Evolutionary conservation across 139 green algal species (phyloP).

Genomic region (Choricystis sp.): DNA sequence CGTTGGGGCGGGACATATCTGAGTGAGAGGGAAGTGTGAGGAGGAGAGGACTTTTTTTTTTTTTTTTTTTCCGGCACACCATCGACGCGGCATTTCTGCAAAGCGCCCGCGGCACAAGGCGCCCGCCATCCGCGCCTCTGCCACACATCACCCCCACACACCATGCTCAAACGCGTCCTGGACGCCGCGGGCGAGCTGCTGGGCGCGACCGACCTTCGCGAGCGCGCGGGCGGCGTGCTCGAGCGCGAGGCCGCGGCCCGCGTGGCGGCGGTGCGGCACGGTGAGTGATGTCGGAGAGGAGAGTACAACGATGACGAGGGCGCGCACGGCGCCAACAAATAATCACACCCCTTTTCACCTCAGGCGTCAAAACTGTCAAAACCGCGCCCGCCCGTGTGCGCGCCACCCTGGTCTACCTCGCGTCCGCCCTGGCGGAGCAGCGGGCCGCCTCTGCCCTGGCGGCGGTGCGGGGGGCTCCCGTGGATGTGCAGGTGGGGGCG

Average conservation of each 20-base stretch:
- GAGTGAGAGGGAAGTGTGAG: neutral
- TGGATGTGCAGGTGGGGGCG: slow-evolving; percentile 39
- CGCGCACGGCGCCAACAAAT: no score
- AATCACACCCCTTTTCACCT: no score
- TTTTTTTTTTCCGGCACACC: no score
- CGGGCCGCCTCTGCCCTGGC: neutral
- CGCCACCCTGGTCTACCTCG: neutral
- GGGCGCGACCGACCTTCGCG: neutral
- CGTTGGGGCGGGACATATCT: neutral
- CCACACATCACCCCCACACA: no score
- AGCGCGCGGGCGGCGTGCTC: neutral
- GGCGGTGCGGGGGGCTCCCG: slow-evolving; percentile 23
- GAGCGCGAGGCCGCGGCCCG: neutral
- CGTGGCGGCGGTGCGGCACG: neutral
- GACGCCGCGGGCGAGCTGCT: neutral
- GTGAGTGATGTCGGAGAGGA: no score
- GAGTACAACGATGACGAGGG: no score
- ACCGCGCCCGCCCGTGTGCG: neutral
- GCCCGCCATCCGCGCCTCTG: no score
- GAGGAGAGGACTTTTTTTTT: no score
- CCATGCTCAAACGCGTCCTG: neutral
- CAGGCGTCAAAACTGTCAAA: no score
- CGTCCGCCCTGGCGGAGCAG: neutral
- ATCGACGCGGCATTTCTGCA: no score
- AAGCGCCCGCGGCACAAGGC: no score